Percentiles rank a stretch among this genome's conserved stretches.
phyloP scores from a whole-genome alignment of 805 yeast species.

The Spathaspora sp. region DNA sequence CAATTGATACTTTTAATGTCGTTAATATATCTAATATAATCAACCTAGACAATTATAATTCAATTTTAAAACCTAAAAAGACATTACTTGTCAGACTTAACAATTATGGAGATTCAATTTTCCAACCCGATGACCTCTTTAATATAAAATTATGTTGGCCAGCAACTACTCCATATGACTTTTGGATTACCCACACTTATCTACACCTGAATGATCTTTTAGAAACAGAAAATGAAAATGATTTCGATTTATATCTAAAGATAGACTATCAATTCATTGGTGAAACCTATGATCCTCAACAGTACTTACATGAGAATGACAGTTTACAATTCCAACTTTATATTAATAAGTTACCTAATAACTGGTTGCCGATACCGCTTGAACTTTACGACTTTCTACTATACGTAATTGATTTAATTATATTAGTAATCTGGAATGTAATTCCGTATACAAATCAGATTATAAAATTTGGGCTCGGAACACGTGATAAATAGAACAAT shows the following conservation, averaged over 20 bases:
- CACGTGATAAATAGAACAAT: not conserved
- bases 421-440: conserved; percentile 10
- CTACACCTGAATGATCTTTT: conserved; percentile 11
- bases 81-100: conserved; percentile 27
- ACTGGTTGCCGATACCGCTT: conserved; percentile 28
- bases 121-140: conserved; percentile 20
- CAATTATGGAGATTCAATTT: conserved; percentile 27
- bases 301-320: conserved; percentile 8
- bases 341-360: conserved; percentile 22
- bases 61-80: conserved; percentile 7
- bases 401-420: conserved; percentile 23
- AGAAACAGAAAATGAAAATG: not conserved
- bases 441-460: conserved; percentile 6
- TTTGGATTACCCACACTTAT: conserved; percentile 21
- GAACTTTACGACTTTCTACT: conserved; percentile 25
- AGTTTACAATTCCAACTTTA: conserved; percentile 20
- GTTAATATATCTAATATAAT: conserved; percentile 1
- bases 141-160: conserved; percentile 36
- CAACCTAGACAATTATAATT: conserved; percentile 7
- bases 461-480: not conserved
- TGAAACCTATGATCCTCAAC: conserved; percentile 12
- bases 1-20: conserved; percentile 9
- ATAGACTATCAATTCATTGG: conserved; percentile 20
- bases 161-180: conserved; percentile 25
- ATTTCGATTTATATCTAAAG: conserved; percentile 21